Conservation (phyloP, 495 filamentous ascomycete species). For the Neurospora sp. region DNA sequence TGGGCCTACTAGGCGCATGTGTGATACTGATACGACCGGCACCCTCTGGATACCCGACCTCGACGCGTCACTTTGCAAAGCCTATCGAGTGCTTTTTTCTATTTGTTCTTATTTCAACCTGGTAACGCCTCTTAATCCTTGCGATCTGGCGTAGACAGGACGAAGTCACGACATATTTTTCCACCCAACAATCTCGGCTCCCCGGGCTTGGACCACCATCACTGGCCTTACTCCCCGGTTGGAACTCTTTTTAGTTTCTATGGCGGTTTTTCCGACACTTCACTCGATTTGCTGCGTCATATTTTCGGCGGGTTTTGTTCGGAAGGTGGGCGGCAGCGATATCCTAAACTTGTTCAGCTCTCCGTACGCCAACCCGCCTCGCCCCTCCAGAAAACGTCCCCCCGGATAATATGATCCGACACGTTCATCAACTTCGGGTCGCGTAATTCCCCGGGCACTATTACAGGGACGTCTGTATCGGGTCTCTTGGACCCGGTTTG, state of each 20-base stretch:
- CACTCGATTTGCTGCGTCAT: slow-evolving; percentile 19
- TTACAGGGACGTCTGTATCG: not conserved
- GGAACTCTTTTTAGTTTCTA: slow-evolving; percentile 5
- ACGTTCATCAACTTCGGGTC: not conserved
- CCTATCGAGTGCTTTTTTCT: slow-evolving; percentile 23
- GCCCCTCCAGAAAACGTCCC: not conserved
- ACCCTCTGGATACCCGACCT: slow-evolving; percentile 22
- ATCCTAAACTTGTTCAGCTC: slow-evolving; percentile 3
- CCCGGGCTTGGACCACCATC: slow-evolving; percentile 9
- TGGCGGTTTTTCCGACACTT: slow-evolving; percentile 14
- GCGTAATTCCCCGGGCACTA: not conserved
- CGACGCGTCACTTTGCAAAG: slow-evolving; percentile 20
- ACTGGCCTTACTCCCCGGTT: slow-evolving; percentile 10
- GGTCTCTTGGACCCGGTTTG: not conserved
- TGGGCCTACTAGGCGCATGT: slow-evolving; percentile 54
- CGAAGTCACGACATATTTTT: slow-evolving; percentile 44
- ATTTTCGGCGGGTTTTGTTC: slow-evolving; percentile 11
- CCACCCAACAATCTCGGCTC: slow-evolving; percentile 25
- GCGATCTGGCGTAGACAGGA: slow-evolving; percentile 38
- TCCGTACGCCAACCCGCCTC: not conserved
- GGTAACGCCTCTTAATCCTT: slow-evolving; percentile 35
- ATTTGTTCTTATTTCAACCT: slow-evolving; percentile 30
- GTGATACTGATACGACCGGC: slow-evolving; percentile 16
- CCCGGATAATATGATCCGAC: not conserved
- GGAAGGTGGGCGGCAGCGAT: slow-evolving; percentile 8